phyloP scores from a whole-genome alignment of 108 stramenopile genomes.

The Pinguiococcus pyrenoidosus region DNA sequence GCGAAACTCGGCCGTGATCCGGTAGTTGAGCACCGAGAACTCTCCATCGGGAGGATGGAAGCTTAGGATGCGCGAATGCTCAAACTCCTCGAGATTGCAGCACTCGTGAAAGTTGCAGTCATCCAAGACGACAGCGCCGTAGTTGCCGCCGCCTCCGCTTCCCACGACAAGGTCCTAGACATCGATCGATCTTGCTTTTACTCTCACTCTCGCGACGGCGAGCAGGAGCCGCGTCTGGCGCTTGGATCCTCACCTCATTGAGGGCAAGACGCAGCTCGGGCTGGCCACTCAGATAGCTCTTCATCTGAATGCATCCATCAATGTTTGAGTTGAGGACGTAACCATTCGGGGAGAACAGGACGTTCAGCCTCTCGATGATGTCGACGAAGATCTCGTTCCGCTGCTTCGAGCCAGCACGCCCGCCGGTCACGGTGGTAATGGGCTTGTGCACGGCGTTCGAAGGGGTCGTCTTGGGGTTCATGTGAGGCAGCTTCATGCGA shows the following conservation, averaged over 20 bases:
- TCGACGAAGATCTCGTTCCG: conserved; percentile 99
- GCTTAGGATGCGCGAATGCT: conserved; percentile 60
- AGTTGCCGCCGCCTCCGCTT: conserved; percentile 33
- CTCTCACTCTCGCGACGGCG: too few species aligned
- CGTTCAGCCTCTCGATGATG: conserved; percentile 94
- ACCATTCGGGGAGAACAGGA: conserved; percentile 91
- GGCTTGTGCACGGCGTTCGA: conserved; percentile 87
- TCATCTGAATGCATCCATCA: conserved; percentile 97
- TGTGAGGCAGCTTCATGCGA: conserved; percentile 47
- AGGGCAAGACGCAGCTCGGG: conserved; percentile 91
- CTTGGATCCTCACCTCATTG: too few species aligned
- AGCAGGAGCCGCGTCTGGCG: too few species aligned
- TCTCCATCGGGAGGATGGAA: conserved; percentile 98
- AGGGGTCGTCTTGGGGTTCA: conserved; percentile 89
- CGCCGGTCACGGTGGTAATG: conserved; percentile 42
- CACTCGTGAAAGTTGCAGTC: conserved; percentile 99
- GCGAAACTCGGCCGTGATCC: conserved; percentile 87
- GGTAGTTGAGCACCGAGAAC: conserved; percentile 93
- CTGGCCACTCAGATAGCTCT: conserved; percentile 80
- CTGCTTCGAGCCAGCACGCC: conserved; percentile 39
- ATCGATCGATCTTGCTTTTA: too few species aligned
- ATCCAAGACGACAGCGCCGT: conserved; percentile 47
- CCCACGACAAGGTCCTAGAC: conserved; percentile 94
- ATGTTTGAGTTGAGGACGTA: conserved; percentile 94
- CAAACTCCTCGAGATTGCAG: conserved; percentile 88